Base-by-base conservation (phyloP, 2,329 filamentous ascomycete genomes). In the Zarea fungicola region DNA sequence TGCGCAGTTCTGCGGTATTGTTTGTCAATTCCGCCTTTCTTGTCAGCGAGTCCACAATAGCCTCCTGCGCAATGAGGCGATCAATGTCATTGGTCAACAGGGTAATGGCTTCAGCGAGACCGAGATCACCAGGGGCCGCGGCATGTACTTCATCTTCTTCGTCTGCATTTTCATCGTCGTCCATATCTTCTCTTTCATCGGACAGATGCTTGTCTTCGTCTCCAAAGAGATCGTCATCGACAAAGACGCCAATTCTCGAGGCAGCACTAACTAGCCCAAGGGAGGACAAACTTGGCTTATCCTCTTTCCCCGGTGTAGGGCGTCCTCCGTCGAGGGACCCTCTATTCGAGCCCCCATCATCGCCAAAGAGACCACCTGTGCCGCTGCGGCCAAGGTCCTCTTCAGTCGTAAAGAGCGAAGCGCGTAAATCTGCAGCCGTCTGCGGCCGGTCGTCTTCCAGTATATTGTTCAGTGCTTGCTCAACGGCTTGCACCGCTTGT, bases 11-110 rank as follows among this genome's bases (percentile, higher is more conserved):
- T 2, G 92, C 89, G 13, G 86, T 90, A 62, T 99, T 99, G 64
- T 99, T 99, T 2, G 93, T 99, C 45, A 99, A 73, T 64, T 99
- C 93, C 1, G 95, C 93, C 68, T 99, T 99, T 50, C 87, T 83
- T 3, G 89, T 93, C 50, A 99, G 71, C 1, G 92, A 95, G 58
- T 96, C 89, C 16, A 99, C 83, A 16, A 99, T 88, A 2, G 87
- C 85, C 58, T 96, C 89, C 66, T 99, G 93, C 3, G 90, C 83
- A 9, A 80, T 78, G 16, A 99, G 76, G 55, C 90, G 88, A 59
- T 96, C 90, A 54, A 99, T 96, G 55, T 97, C 91, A 42, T 85
- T 83, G 1, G 86, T 89, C n/a, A 99, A 76, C 2, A 80, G 84
- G 36, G 88, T 84, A 55, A 99, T 96, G 9, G 95, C 92, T 69